These are phyloP conservation scores for Parsonsia alboflavescens DNA, from an alignment of 257 asterid species.

Conservation along the genomic window DNA sequence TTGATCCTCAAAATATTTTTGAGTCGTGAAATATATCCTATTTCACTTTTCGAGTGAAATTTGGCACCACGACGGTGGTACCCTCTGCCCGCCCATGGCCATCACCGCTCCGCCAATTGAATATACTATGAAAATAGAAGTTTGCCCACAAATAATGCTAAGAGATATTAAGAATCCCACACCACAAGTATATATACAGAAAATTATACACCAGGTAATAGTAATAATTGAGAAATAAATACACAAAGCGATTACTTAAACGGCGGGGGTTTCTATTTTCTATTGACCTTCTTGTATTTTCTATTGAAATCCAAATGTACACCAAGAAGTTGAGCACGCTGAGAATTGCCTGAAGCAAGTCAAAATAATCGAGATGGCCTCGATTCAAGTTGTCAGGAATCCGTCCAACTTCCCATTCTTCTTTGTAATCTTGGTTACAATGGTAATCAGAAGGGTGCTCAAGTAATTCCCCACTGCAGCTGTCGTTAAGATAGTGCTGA, in stretches of 20 bases:
- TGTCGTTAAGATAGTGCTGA: constrained; percentile 66
- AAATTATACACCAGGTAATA: no score
- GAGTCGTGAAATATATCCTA: no score
- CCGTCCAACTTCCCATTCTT: constrained; percentile 53
- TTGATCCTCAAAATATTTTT: no score
- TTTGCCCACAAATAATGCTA: no score
- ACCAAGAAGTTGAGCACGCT: constrained; percentile 54
- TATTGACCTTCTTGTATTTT: constrained; percentile 59
- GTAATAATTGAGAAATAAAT: background rate
- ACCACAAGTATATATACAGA: background rate
- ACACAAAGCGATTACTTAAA: background rate
- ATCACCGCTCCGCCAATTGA: no score
- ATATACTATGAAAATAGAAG: no score
- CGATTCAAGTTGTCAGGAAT: constrained; percentile 68
- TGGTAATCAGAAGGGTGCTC: constrained; percentile 50
- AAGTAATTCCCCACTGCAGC: constrained; percentile 63
- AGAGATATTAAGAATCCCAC: background rate
- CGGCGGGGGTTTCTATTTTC: background rate
- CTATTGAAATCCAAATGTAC: constrained; percentile 41
- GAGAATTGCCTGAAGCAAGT: constrained; percentile 54
- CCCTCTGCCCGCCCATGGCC: no score
- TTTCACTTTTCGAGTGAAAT: no score
- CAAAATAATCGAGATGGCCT: constrained; percentile 83
- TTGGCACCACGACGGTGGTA: no score
- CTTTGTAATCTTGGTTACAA: constrained; percentile 49